These are phyloP conservation scores for Diutina ranongensis DNA, from an alignment of 1,139 yeast species.

Conservation along the genomic window DNA sequence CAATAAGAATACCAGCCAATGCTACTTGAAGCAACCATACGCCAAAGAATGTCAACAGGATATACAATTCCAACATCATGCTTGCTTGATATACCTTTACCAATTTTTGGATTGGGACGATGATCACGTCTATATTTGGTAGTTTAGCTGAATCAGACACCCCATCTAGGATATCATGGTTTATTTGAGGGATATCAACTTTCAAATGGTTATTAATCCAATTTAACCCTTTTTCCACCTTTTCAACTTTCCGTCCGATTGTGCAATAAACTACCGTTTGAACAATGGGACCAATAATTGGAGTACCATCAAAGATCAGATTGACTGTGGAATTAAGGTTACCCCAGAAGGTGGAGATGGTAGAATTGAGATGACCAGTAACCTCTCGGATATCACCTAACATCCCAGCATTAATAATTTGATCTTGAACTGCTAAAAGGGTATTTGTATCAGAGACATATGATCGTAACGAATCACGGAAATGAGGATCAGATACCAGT, in stretches of 20 bases:
- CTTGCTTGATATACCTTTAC: not conserved
- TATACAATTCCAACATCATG: slow-evolving; percentile 25
- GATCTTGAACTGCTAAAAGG: not conserved
- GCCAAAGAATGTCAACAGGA: slow-evolving; percentile 31
- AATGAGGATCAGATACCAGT: not conserved
- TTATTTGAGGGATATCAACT: slow-evolving; percentile 40
- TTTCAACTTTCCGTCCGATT: slow-evolving; percentile 57
- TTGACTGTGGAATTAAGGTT: slow-evolving; percentile 19
- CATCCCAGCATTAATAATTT: not conserved
- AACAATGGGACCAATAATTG: slow-evolving; percentile 47
- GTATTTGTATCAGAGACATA: not conserved
- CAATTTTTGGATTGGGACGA: not conserved
- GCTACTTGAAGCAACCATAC: slow-evolving; percentile 38
- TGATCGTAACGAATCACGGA: not conserved
- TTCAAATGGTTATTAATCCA: slow-evolving; percentile 67
- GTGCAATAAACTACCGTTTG: slow-evolving; percentile 65
- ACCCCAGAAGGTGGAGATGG: not conserved
- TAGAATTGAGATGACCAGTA: not conserved
- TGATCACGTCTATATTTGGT: not conserved
- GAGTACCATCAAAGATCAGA: slow-evolving; percentile 52
- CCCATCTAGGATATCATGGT: slow-evolving; percentile 19
- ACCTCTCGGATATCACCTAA: not conserved
- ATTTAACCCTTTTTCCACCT: slow-evolving; percentile 56
- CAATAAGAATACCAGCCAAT: too few species aligned
- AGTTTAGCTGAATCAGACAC: slow-evolving; percentile 17